Percentiles rank a stretch among this genome's conserved stretches.
Evolutionary conservation across 2,329 filamentous ascomycete species (phyloP).

Genomic region (Xylaria sp.): DNA sequence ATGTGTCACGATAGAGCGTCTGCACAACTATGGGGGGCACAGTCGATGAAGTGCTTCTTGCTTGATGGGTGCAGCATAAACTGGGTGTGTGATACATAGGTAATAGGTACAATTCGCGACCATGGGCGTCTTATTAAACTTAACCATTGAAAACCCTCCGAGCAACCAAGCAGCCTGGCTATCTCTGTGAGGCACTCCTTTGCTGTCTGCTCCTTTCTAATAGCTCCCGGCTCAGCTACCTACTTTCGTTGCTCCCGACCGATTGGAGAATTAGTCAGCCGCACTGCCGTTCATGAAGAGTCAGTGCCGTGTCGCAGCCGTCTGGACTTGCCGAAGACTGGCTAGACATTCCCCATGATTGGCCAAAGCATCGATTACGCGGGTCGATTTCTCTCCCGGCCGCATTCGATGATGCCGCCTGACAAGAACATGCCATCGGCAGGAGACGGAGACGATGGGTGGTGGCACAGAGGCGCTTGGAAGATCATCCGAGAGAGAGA

Average conservation of each 20-base stretch:
- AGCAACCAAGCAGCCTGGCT: no score
- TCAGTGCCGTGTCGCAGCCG: slow-evolving; percentile 12
- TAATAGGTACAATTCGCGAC: no score
- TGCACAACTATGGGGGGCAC: no score
- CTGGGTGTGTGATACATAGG: no score
- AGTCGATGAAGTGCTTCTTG: no score
- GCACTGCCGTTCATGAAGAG: slow-evolving; percentile 1
- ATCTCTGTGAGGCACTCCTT: no score
- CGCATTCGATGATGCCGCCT: slow-evolving; percentile 14
- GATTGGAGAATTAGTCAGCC: background rate
- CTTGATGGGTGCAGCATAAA: no score
- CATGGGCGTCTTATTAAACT: no score
- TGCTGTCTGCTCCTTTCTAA: background rate
- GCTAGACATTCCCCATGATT: slow-evolving; percentile 19
- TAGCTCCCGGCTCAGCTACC: background rate
- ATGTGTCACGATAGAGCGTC: background rate
- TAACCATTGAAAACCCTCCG: no score
- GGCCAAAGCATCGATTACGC: slow-evolving; percentile 22
- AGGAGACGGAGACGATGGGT: slow-evolving; percentile 12
- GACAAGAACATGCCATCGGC: slow-evolving; percentile 15
- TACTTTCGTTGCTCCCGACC: background rate
- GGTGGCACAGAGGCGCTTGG: slow-evolving; percentile 20
- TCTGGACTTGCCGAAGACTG: slow-evolving; percentile 20
- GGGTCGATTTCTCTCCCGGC: slow-evolving; percentile 14
- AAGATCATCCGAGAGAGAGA: slow-evolving; percentile 16